Evolutionary conservation across 2,329 filamentous ascomycete genomes (phyloP), one percentile per base, ranked within the genome.

Genomic region (Helotiales sp.): DNA sequence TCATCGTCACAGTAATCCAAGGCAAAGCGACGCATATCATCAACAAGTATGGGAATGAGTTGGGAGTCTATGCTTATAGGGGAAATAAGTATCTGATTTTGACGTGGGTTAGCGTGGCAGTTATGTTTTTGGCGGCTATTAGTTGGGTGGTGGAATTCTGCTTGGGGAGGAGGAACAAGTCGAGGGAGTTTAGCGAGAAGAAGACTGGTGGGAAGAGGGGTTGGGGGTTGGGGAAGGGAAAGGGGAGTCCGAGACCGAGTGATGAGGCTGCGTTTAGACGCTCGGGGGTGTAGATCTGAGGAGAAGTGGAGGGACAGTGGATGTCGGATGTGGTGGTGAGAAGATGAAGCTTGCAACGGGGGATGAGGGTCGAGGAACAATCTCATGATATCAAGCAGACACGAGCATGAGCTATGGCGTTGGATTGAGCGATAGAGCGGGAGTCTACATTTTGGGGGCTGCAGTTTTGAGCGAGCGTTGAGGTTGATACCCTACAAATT

Each of bases 1-100:
- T 91, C 65, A 87, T 93, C 24, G 83, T 86, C 25, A 89, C 83
- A 0, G 87, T 88, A 17, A 71, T 86, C 4, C 77, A 79, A 10
- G 76, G 79, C 54, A 82, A 85, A 69, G 81, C 78, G 3, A 71
- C 76, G 1, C 65, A 78, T 17, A 66, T 80, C 0, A 77, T 87
- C 79, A 47, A 72, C 8, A 67, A 72, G 31, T 66, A 67, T 30
- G 69, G 69, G 0, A 68, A 71, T 27, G 63, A 65, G 5, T 65
- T 72, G 13, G 70, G 70, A 2, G 33, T 70, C 1, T 68, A 69
- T 34, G 70, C 70, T 1, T 69, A 74, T 22, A 76, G 75, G 57
- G 84, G 85, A 0, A 71, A 66, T 15, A 81, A 80, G 63, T 87
- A 86, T 64, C 65, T 87, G 52, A 77, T 74, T 0, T 71, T 88